Percentiles rank a stretch among this genome's conserved stretches.
These are phyloP conservation scores for Dendrocalamus latiflorus DNA, from an alignment of 202 grass and related monocot species.

Conservation along the genomic window DNA sequence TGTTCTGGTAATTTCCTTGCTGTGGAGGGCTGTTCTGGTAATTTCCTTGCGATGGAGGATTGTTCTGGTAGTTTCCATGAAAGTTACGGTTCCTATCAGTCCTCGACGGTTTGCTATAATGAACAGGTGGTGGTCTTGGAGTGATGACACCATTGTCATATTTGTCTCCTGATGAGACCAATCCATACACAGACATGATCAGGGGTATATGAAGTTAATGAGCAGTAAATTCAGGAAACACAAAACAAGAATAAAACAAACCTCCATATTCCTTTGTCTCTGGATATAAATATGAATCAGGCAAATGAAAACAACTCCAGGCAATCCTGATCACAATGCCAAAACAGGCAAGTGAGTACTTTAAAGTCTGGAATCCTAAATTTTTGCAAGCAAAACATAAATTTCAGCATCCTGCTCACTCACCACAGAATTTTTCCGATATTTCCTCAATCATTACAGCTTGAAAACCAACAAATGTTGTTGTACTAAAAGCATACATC, in stretches of 20 bases:
- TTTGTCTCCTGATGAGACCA: slow-evolving; percentile 60
- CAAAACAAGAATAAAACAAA: slow-evolving; percentile 28
- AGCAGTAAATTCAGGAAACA: background rate
- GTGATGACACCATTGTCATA: no score
- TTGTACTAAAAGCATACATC: slow-evolving; percentile 96
- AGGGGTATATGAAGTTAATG: background rate
- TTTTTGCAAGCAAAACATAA: background rate
- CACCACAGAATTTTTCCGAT: slow-evolving; percentile 88
- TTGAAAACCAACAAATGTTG: slow-evolving; percentile 88
- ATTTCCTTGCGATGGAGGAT: slow-evolving; percentile 23
- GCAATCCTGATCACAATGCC: slow-evolving; percentile 62
- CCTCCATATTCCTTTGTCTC: slow-evolving; percentile 95
- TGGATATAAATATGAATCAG: slow-evolving; percentile 87
- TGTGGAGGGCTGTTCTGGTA: slow-evolving; percentile 35
- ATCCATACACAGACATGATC: background rate
- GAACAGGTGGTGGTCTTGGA: slow-evolving; percentile 67
- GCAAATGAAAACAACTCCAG: slow-evolving; percentile 92
- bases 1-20: no score
- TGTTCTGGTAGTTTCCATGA: slow-evolving; percentile 43
- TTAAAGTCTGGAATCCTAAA: background rate
- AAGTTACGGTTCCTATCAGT: slow-evolving; percentile 50
- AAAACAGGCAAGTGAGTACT: slow-evolving; percentile 4
- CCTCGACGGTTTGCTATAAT: slow-evolving; percentile 58
- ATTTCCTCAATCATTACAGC: slow-evolving; percentile 86
- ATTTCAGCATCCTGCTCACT: background rate